A percentile compares a stretch with the other conserved stretches of the same genome.
phyloP scores from a whole-genome alignment of 192 early-diverging fungal species.

The Entomortierella lignicola region DNA sequence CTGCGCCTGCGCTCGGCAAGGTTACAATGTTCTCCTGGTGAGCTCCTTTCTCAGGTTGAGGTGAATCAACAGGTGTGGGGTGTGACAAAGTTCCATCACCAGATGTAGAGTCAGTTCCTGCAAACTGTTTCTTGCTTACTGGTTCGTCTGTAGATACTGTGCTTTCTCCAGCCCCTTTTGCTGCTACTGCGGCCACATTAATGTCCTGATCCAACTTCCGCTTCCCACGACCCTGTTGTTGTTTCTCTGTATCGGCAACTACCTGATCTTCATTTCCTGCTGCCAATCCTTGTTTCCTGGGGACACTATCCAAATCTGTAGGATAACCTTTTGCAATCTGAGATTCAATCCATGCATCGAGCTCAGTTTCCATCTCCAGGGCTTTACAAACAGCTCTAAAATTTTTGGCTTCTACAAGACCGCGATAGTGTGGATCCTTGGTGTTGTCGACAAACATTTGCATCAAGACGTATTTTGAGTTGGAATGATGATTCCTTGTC shows the following conservation, averaged over 20 bases:
- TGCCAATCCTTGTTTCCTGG: constrained; percentile 5
- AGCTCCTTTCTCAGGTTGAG: neutral
- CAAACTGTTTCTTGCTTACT: constrained; percentile 17
- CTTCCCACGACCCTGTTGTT: constrained; percentile 2
- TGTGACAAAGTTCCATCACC: constrained; percentile 16
- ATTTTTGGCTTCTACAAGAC: constrained; percentile 61
- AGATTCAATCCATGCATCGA: constrained; percentile 34
- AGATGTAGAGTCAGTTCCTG: neutral
- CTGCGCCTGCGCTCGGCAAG: constrained; percentile 25
- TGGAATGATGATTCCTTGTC: constrained; percentile 79
- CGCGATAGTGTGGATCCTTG: constrained; percentile 60
- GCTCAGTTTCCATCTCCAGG: constrained; percentile 35
- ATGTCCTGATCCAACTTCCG: constrained; percentile 16
- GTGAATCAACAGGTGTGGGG: constrained; percentile 21
- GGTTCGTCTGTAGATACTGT: neutral
- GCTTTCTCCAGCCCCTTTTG: too few species aligned
- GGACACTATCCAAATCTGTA: constrained; percentile 25
- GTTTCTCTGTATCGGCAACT: neutral
- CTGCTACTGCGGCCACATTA: too few species aligned
- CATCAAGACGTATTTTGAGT: constrained; percentile 93
- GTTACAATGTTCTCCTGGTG: neutral
- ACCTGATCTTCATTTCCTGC: neutral
- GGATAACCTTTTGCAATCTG: constrained; percentile 35
- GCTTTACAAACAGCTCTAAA: constrained; percentile 64
- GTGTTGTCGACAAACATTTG: constrained; percentile 80